Base-by-base conservation (phyloP, 2,329 filamentous ascomycete genomes). In the Monosporascus sp. region DNA sequence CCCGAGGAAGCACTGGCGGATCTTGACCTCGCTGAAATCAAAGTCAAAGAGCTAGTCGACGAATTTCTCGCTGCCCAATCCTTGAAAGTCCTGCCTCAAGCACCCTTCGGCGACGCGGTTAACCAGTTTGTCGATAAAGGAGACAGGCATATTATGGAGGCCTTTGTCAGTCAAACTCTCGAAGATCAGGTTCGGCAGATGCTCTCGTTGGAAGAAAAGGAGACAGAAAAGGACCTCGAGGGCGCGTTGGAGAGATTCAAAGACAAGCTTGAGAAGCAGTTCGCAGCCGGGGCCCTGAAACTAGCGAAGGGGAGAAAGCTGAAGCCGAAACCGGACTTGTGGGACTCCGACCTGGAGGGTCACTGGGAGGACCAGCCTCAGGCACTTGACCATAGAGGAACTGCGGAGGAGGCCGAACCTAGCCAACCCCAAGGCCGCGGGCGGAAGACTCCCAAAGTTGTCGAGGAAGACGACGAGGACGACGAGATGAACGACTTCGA, bases 81-180 rank as follows among this genome's bases (percentile, higher is more conserved):
- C 0, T 81, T 99, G 35, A 96, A 92, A 54, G 94, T 99, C 48
- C 78, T 99, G 0, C 94, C 94, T 0, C 90, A 96, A 63, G 94
- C 92, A 31, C 88, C 88, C 0, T 97, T 99, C 65, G 89, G 91
- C 17, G 92, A 97, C 65, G 94, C 94, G 0, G 91, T 99, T 5
- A 87, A 86, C 47, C 89, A 96, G 56, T 99, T 94, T 63, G 91
- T 99, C 26, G 86, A 92, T 68, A 97, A 97, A 61, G 91, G 96
- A 60, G 94, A 99, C 73, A 96, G 92, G 66, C 86, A 94, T 63
- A 91, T 91, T 3, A 91, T 97, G 85, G 85, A 92, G 65, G 76
- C 85, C 44, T 93, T 93, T 62, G 86, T 93, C 9, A 82, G 80
- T 22, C 86, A 91, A 35, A 87, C 86, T 16, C 74, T 93, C 2